Evolutionary conservation across 2,329 filamentous ascomycete species (phyloP).

Genomic region (Cephalotrichum gorgonifer): DNA sequence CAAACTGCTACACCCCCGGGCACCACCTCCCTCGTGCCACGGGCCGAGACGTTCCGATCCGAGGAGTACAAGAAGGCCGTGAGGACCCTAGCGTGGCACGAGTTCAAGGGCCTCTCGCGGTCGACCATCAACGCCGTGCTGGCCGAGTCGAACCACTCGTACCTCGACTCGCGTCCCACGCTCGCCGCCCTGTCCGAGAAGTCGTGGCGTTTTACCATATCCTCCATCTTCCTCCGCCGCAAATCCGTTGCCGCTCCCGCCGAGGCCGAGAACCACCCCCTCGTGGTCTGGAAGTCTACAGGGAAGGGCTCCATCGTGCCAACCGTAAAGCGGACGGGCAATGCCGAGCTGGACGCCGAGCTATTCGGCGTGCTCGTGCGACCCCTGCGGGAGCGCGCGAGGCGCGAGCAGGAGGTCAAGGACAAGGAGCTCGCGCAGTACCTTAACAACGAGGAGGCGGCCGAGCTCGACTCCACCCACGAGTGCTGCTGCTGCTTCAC

Average conservation of each 20-base stretch:
- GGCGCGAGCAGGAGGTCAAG: constrained; percentile 32
- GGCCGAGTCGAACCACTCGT: constrained; percentile 72
- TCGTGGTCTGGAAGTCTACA: constrained; percentile 50
- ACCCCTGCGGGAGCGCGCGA: constrained; percentile 37
- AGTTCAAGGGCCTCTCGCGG: constrained; percentile 65
- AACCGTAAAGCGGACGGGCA: constrained; percentile 55
- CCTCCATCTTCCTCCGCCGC: constrained; percentile 53
- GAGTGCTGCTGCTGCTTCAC: constrained; percentile 76
- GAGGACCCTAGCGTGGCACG: constrained; percentile 55
- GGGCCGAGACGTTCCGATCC: constrained; percentile 57
- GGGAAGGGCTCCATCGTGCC: constrained; percentile 48
- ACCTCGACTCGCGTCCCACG: constrained; percentile 59
- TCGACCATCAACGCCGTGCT: constrained; percentile 70
- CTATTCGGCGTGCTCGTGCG: constrained; percentile 46
- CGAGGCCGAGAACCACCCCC: constrained; percentile 49
- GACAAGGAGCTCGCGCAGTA: constrained; percentile 42
- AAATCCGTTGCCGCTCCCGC: constrained; percentile 44
- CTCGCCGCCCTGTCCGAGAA: constrained; percentile 59
- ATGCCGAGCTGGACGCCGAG: constrained; percentile 52
- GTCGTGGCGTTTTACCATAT: constrained; percentile 69
- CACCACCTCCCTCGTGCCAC: constrained; percentile 30
- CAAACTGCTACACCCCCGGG: background rate
- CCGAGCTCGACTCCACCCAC: constrained; percentile 41
- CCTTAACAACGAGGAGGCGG: constrained; percentile 49
- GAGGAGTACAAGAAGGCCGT: constrained; percentile 59